Base-by-base conservation (phyloP, 2,329 filamentous ascomycete genomes). In the Aspergillus melleus region DNA sequence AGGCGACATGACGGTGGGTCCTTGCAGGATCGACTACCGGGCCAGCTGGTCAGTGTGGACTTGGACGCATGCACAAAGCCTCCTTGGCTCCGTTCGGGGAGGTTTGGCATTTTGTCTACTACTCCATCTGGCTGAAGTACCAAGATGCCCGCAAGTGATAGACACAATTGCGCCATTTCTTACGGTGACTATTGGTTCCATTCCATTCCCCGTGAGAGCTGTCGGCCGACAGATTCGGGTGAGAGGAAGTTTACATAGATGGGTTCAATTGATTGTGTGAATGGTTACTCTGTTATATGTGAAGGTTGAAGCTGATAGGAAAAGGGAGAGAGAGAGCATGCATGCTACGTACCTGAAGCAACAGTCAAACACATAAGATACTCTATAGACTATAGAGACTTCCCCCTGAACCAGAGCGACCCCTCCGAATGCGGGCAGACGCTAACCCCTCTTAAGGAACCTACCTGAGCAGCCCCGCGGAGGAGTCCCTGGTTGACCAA, bases 131-230 rank as follows among this genome's bases (percentile, higher is more conserved):
- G 36, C 14, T 16, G 6, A 42, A n/a, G 36, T 42, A 16, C 36
- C 36, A 49, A 52, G 57, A 59, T 54, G 60, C 39, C 49, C 42
- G 53, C 50, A 53, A 52, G 57, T 54, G 65, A 59, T 60, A 58
- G 59, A 62, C 57, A 47, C 52, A 65, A 75, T 75, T 72, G 71
- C 72, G 72, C 70, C 71, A 75, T 73, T 66, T 55, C 46, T 49
- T 50, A 32, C 54, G 29, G 57, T 59, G 61, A 69, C 67, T 53
- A 74, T 74, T 73, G 72, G 72, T 55, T 63, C 64, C 52, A 26
- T 10, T 4, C 14, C 39, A 55, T 11, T 26, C 36, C 32, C 53
- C 52, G 58, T 29, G 58, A 56, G 42, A 30, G 54, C 64, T 66
- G 58, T 68, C 69, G 66, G 68, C 70, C 68, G 65, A 69, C 55